Percentiles rank a stretch among this genome's conserved stretches.
Conservation (phyloP, 2,329 filamentous ascomycete species). For the Exophiala mesophila region DNA sequence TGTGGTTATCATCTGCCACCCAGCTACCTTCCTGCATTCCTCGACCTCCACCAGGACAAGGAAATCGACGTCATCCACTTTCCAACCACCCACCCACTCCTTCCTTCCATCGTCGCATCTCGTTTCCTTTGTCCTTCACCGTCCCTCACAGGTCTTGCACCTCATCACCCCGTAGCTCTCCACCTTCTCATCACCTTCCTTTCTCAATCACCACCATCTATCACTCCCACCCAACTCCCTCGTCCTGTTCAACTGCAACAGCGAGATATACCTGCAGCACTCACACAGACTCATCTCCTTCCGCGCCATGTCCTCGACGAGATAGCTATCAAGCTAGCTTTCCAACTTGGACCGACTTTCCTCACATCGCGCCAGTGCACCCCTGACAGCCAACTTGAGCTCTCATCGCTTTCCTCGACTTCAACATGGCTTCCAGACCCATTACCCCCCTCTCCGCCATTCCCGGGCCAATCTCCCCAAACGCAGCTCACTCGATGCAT, state of each 20-base stretch:
- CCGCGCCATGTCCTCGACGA: not conserved
- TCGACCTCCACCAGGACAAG: not conserved
- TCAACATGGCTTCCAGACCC: slow-evolving; percentile 26
- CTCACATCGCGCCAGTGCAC: no score
- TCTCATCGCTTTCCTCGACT: not conserved
- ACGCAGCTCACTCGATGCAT: slow-evolving; percentile 14
- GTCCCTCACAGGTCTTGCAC: no score
- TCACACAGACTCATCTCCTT: not conserved
- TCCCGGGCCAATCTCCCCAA: slow-evolving; percentile 4
- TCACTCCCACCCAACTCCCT: not conserved
- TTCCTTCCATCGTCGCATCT: slow-evolving; percentile 9
- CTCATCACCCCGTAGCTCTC: no score
- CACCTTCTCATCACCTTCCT: not conserved
- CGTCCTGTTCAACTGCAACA: not conserved
- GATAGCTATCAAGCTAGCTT: not conserved
- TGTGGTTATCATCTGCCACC: no score
- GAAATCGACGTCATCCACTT: slow-evolving; percentile 23
- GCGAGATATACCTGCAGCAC: not conserved
- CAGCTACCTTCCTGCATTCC: not conserved
- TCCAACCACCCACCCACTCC: slow-evolving; percentile 1
- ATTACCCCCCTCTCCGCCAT: slow-evolving; percentile 28
- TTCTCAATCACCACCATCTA: no score
- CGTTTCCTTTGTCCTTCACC: slow-evolving; percentile 12
- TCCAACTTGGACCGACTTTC: not conserved
- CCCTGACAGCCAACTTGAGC: not conserved